A percentile compares a stretch with the other conserved stretches of the same genome.
Evolutionary conservation across 208 protist genomes (phyloP).

Genomic region (Naegleria fowleri): DNA sequence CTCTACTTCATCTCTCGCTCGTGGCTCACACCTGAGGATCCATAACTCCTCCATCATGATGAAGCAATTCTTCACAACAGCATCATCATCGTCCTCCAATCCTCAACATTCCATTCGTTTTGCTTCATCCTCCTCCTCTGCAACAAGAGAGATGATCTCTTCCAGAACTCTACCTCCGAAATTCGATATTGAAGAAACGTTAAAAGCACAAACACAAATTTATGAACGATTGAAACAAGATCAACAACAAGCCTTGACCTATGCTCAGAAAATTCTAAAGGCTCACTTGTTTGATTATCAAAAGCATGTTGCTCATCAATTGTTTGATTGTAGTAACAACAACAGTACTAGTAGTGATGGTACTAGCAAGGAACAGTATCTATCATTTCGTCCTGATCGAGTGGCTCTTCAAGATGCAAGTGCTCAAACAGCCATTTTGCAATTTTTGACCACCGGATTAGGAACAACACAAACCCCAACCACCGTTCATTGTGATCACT

Average conservation of each 20-base stretch:
- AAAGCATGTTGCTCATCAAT: not conserved
- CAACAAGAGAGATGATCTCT: too few species aligned
- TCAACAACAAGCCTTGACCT: not conserved
- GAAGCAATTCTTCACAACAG: too few species aligned
- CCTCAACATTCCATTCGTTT: too few species aligned
- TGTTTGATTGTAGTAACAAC: not conserved
- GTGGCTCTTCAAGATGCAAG: constrained; percentile 55
- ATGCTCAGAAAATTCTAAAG: constrained; percentile 8
- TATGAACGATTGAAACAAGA: not conserved
- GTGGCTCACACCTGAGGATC: too few species aligned
- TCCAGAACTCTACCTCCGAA: not conserved
- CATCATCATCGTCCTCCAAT: too few species aligned
- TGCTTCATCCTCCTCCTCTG: too few species aligned
- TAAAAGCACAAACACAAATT: not conserved
- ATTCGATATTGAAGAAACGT: not conserved
- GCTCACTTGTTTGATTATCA: not conserved
- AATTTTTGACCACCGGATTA: constrained; percentile 68
- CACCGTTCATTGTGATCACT: constrained; percentile 77
- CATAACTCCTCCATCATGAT: too few species aligned
- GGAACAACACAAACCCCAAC: constrained; percentile 57
- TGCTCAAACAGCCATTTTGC: constrained; percentile 71
- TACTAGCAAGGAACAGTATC: constrained; percentile 44
- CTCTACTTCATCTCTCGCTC: too few species aligned
- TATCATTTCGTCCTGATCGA: constrained; percentile 64
- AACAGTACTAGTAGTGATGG: constrained; percentile 57